These are phyloP conservation scores for Hibiscus trionum DNA, from an alignment of 345 rosid genomes.

Conservation along the genomic window DNA sequence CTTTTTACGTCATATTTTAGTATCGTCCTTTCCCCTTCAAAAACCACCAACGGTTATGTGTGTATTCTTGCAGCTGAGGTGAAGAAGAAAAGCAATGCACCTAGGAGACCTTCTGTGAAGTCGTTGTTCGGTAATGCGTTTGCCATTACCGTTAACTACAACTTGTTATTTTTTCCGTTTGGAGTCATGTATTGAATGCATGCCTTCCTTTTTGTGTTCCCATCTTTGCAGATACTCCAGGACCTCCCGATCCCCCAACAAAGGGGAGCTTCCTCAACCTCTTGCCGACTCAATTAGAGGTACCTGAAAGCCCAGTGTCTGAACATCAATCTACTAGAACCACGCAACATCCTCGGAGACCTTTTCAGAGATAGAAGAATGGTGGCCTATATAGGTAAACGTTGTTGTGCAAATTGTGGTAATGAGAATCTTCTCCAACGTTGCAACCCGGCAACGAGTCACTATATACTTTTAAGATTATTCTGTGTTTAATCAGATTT, in stretches of 20 bases:
- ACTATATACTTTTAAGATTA: neutral
- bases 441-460: neutral
- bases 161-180: neutral
- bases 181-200: neutral
- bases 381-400: neutral
- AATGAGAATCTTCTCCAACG: neutral
- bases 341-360: conserved; percentile 6
- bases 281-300: conserved; percentile 29
- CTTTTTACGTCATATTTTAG: neutral
- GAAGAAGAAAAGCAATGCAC: conserved; percentile 34
- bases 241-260: conserved; percentile 22
- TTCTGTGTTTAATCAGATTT: neutral
- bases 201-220: neutral
- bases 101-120: conserved; percentile 44
- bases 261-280: conserved; percentile 27
- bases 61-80: conserved; percentile 27
- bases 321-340: conserved; percentile 20
- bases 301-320: conserved; percentile 23
- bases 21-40: neutral
- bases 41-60: neutral
- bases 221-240: conserved; percentile 27
- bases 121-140: conserved; percentile 31
- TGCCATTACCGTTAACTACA: neutral
- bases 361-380: neutral
- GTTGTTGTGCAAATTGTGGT: neutral